Evolutionary conservation across 1,284 basidiomycete species (phyloP).

Genomic region (Puccinia polysora): DNA sequence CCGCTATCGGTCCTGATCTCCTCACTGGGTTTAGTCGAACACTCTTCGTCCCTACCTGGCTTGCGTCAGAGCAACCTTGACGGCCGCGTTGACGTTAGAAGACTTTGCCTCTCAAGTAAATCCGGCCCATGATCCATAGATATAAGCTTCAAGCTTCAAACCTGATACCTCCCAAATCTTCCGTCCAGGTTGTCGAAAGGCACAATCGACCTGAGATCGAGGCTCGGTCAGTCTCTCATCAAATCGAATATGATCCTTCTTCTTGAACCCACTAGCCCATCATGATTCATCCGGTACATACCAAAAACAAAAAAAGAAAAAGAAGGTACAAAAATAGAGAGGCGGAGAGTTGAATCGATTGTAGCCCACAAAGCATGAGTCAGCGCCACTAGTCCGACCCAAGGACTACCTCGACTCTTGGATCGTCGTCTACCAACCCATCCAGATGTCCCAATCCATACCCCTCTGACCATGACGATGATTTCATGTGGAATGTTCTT

Average conservation of each 20-base stretch:
- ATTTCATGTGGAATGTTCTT: too few species aligned
- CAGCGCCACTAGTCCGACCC: too few species aligned
- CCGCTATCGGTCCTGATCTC: too few species aligned
- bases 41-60: slow-evolving; percentile 88
- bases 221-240: slow-evolving; percentile 60
- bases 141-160: slow-evolving; percentile 27
- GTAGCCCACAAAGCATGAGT: too few species aligned
- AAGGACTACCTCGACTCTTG: too few species aligned
- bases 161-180: background rate
- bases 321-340: background rate
- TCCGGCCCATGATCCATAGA: slow-evolving; percentile 40
- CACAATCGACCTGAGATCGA: slow-evolving; percentile 97
- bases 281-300: slow-evolving; percentile 10
- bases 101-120: slow-evolving; percentile 92
- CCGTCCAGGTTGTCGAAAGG: slow-evolving; percentile 76
- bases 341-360: too few species aligned
- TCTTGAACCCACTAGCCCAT: background rate
- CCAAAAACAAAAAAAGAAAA: background rate
- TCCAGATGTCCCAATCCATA: too few species aligned
- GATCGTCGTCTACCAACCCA: too few species aligned
- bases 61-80: slow-evolving; percentile 88
- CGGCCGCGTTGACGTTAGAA: slow-evolving; percentile 92
- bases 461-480: too few species aligned
- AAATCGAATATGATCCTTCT: too few species aligned
- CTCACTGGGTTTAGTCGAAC: too few species aligned